Conservation (phyloP, 2,329 filamentous ascomycete species). For the Plectosphaerella sp. region DNA sequence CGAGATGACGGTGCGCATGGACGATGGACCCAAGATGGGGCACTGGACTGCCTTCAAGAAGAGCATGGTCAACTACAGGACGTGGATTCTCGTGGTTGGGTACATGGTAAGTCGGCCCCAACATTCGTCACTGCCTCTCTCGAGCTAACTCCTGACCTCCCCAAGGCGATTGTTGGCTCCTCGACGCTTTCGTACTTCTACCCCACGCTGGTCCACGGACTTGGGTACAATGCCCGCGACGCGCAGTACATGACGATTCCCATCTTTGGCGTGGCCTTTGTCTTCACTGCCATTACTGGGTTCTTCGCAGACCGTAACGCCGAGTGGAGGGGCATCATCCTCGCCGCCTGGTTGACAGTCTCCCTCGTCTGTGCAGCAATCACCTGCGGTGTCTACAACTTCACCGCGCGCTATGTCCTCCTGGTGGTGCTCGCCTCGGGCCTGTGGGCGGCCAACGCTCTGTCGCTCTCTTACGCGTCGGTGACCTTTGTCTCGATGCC, state of each 20-base stretch:
- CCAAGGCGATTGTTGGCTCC: conserved; percentile 22
- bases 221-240: conserved; percentile 21
- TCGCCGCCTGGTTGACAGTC: conserved; percentile 40
- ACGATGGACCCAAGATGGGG: conserved; percentile 53
- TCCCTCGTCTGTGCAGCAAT: conserved; percentile 31
- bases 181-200: conserved; percentile 27
- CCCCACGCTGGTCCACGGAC: conserved; percentile 24
- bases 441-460: conserved; percentile 48
- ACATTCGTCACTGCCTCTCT: too few species aligned
- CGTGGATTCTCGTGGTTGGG: conserved; percentile 32
- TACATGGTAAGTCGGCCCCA: conserved; percentile 27
- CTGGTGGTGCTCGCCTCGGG: conserved; percentile 51
- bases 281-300: conserved; percentile 41
- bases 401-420: conserved; percentile 46
- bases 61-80: conserved; percentile 30
- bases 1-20: conserved; percentile 54
- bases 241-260: conserved; percentile 38
- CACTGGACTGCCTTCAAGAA: conserved; percentile 11
- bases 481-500: conserved; percentile 45
- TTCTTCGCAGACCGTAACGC: conserved; percentile 41
- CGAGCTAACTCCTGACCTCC: too few species aligned
- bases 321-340: conserved; percentile 39
- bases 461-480: conserved; percentile 45
- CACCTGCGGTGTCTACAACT: conserved; percentile 45
- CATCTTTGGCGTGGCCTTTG: conserved; percentile 49